Evolutionary conservation across 768 basidiomycete species (phyloP), one percentile per base, ranked within the genome.

Genomic region (Naganishia friedmannii): DNA sequence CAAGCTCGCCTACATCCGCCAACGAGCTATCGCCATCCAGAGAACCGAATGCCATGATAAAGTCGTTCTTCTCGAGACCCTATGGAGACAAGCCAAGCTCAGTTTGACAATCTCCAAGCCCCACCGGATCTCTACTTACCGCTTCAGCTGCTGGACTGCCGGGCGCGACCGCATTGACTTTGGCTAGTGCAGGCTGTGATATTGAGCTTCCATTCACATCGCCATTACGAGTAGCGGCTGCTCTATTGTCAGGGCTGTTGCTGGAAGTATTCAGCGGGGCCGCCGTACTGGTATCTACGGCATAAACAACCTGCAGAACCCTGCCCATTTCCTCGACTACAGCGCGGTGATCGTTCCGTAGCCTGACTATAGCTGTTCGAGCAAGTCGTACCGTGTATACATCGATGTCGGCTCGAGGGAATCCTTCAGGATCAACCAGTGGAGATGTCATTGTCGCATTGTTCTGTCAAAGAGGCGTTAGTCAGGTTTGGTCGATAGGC

Each of bases 351-450:
- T 98, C 94, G 75, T 93, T 96, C 69, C 88, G 84, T 58, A 93
- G 82, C 77, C 90, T 86, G 65, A 90, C 88, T n/a, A 94, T 86
- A 60, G 89, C 84, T 34, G 88, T 85, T 65, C 92, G 85, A 39
- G 77, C 78, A 58, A 77, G 76, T n/a, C 79, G 76, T 12, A 80
- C 76, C 0, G 77, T 69, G 67, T 78, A 78, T 73, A 94, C 91
- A 70, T 84, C 83, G 72, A 97, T 86, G 81, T 95, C 83, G 17
- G 87, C 87, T 17, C 92, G 86, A 0, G 94, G 94, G 80, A 92
- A 97, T 8, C 95, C 95, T 65, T 96, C 90, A 0, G 83, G 72
- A 77, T 96, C 93, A 56, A 96, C 86, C 39, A 97, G 86, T 9
- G 70, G 70, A 4, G 70, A 66, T 9, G 63, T 66, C 42, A 58